Evolutionary conservation across 2,329 filamentous ascomycete genomes (phyloP), one percentile per base, ranked within the genome.

Genomic region (Phyllachora maydis): DNA sequence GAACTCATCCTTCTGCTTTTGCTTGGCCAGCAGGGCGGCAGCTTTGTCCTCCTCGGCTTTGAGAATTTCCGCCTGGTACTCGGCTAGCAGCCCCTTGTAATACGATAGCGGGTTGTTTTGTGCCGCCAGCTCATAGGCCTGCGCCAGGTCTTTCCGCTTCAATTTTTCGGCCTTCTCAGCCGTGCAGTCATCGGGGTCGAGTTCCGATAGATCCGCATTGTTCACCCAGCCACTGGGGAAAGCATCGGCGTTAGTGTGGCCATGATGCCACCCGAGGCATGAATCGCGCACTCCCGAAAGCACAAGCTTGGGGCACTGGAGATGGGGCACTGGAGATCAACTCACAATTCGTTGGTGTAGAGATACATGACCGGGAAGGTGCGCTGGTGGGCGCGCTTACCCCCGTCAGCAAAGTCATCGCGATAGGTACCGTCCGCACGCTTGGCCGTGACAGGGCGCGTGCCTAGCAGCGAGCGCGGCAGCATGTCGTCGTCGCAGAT

Each of bases 351-450:
- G 40, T 95, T 93, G 18, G 83, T 92, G 32, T 68, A 60, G 23
- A 95, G 55, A 45, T 92, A 95, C 85, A 95, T 93, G 41, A 95
- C 71, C 4, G 85, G 79, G 44, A 82, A 95, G 15, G 76, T 82
- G 32, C 85, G 67, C 47, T 93, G 82, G 30, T 72, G 66, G 19
- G 65, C 70, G 34, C 82, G 76, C 56, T 88, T 88, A 37, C 78
- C 85, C 30, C 76, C 83, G 38, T 92, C 82, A 19, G 71, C 67
- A 42, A 78, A 93, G 33, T 85, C 77, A 29, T 82, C 78, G 25
- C 78, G 71, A 46, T 88, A 92, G 19, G 74, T 76, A 28, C 85
- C 85, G 47, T 95, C 85, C 12, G 65, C 53, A 28, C 76, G 69
- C 36, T 67, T 70, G 12, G 85, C 82, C 21, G 79, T 82, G 25